phyloP scores from a whole-genome alignment of 192 early-diverging fungal species.

The Chytriomyces confervae region DNA sequence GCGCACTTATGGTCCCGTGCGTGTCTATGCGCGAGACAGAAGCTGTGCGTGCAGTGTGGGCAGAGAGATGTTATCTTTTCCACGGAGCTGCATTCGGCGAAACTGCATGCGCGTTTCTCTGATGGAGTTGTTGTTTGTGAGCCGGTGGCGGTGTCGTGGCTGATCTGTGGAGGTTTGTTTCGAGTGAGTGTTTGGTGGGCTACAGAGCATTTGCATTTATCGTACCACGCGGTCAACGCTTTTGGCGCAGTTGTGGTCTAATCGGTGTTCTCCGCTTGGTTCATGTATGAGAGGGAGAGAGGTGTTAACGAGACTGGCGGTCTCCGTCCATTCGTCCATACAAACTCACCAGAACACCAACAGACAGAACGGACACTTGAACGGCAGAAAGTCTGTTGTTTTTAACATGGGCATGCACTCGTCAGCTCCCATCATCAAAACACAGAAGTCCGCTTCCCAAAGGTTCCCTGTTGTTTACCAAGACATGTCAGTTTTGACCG shows the following conservation, averaged over 20 bases:
- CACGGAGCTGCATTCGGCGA: neutral
- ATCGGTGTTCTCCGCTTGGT: slow-evolving; percentile 24
- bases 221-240: slow-evolving; percentile 21
- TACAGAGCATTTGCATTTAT: neutral
- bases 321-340: neutral
- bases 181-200: neutral
- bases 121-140: neutral
- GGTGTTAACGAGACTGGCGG: neutral
- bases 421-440: no score
- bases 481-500: no score
- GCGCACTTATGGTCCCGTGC: slow-evolving; percentile 21
- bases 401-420: no score
- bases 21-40: slow-evolving; percentile 32
- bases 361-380: slow-evolving; percentile 22
- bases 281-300: neutral
- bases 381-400: slow-evolving; percentile 37
- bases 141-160: neutral
- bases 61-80: slow-evolving; percentile 34
- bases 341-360: slow-evolving; percentile 16
- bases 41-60: neutral
- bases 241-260: slow-evolving; percentile 29
- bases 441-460: no score
- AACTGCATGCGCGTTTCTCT: slow-evolving; percentile 9
- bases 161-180: neutral
- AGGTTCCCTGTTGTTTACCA: no score